Base-by-base conservation (phyloP, 78 protist genomes). In the Emiliania huxleyi region DNA sequence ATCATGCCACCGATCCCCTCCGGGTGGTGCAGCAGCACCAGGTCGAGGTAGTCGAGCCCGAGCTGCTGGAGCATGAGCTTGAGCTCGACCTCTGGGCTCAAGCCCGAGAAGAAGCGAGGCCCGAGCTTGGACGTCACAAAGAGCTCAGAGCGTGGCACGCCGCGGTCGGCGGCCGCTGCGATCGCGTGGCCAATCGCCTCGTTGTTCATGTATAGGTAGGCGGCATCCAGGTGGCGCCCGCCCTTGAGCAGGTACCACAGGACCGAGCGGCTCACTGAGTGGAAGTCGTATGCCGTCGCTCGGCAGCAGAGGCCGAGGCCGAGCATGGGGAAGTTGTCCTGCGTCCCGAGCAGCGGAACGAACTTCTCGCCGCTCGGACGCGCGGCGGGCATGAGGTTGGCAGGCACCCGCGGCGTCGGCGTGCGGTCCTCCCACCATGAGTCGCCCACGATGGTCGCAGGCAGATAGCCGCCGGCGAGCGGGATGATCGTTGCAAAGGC, bases 291-390 rank as follows among this genome's bases (percentile, higher is more conserved):
- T 23, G 92, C 92, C 8, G 92, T 43, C 23, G 56, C 38, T 15
- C 92, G 92, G 83, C 92, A 90, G 83, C 92, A 90, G 26, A 69
- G 33, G 5, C 92, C 92, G 29, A 90, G 81, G 45, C 92, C 92
- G 37, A 18, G 1, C 85, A 42, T 35, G 40, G 92, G 92, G 44
- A 90, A n/a, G 29, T 38, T 8, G 19, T 21, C 38, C 3, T 52
- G 49, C n/a, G n/a, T n/a, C 5, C 92, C 83, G 26, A 52, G 92
- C 83, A 90, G 42, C 40, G 26, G 25, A 18, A 71, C 29, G 44
- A 90, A 90, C 35, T n/a, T 25, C 49, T 90, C 92, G 26, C 42
- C n/a, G 18, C 12, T 25, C 0, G 92, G 92, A 6, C 92, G 79
- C 1, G 92, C 26, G 44, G 37, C 26, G n/a, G 71, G 92, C 40